Base-by-base conservation (phyloP, 2,329 filamentous ascomycete species). In the Bimuria novae-zelandiae region DNA sequence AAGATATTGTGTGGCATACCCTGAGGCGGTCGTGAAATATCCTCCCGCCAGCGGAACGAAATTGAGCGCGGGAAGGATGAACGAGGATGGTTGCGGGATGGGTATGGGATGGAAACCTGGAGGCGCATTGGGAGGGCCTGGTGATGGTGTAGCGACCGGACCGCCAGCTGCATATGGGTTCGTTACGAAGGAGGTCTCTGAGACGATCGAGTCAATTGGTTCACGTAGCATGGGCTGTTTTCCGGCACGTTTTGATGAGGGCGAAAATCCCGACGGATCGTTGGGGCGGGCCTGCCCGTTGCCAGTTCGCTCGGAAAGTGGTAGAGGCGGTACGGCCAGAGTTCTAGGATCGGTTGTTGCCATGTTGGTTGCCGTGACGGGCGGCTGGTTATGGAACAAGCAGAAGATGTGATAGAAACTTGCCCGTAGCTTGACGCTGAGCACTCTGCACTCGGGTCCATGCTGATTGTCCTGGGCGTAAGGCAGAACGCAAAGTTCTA, bases 391-490 rank as follows among this genome's bases (percentile, higher is more conserved):
- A 77, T 97, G 91, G 70, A 97, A 97, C 11, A 97, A 83, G 49
- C 96, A 94, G 72, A 96, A 96, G 61, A 99, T 91, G 76, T 99
- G 93, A 65, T 95, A 94, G 71, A 97, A 96, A 17, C 91, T 96
- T 14, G 94, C 94, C 55, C 91, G 87, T 12, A 99, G 82, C 75
- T 97, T 99, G 71, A 91, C 90, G 17, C 90, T 88, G 58, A 99
- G 82, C 39, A 97, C 92, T 68, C 92, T 92, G 52, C 96, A 85
- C 72, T 96, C 92, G 14, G 75, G 67, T 80, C 85, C 75, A 86
- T 90, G 66, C 84, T 88, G 62, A 82, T 86, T 51, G 90, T 89
- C 83, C 88, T 90, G 36, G 42, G 77, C 78, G 53, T 77, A 79
- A 0, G 93, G 94, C 17, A 97, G 79, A 41, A 99, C 86, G 71